Base-by-base conservation (phyloP, 108 stramenopile genomes). In the Bacterosira constricta region DNA sequence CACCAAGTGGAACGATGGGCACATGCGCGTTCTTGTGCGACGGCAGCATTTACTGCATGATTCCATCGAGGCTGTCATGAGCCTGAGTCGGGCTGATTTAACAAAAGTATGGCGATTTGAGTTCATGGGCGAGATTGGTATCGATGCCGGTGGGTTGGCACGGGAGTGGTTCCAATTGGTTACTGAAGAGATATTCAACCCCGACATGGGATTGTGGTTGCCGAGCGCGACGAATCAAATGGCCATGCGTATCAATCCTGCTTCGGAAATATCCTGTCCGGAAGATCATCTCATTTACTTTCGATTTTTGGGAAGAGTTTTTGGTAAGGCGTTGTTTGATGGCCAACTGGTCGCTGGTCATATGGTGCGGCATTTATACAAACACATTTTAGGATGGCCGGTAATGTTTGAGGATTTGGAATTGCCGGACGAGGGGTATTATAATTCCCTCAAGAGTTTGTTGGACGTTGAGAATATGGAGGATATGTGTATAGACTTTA, bases 321-420 rank as follows among this genome's bases (percentile, higher is more conserved):
- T 99, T 62, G 99, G 99, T 23, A 90, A 97, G 72, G 99, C 99
- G 0, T 59, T 99, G 20, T 96, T 97, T 71, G 99, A 99, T 81
- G 92, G 97, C 3, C 98, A 98, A 59, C 78, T 99, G 6, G 83
- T 99, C 27, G 86, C 91, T 55, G 97, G 96, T 4, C 99, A 99
- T 75, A 96, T 99, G 91, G 97, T 94, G 0, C 82, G 95, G 38
- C 89, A 94, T 56, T 66, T 99, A 49, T 99, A 98, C 90, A 99
- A 99, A 74, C 98, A 99, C 74, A 58, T 99, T n/a, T 73, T 99
- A 8, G 99, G 98, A 20, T 96, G 97, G 93, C 97, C 98, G 7
- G 85, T 99, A 13, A 93, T 90, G 23, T 93, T 96, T 66, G 87
- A 90, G 37, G 97, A 98, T 71, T 56, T 98, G 36, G 90, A 96